These are phyloP conservation scores for Artomyces pyxidatus DNA, from an alignment of 768 basidiomycete genomes.

Conservation along the genomic window DNA sequence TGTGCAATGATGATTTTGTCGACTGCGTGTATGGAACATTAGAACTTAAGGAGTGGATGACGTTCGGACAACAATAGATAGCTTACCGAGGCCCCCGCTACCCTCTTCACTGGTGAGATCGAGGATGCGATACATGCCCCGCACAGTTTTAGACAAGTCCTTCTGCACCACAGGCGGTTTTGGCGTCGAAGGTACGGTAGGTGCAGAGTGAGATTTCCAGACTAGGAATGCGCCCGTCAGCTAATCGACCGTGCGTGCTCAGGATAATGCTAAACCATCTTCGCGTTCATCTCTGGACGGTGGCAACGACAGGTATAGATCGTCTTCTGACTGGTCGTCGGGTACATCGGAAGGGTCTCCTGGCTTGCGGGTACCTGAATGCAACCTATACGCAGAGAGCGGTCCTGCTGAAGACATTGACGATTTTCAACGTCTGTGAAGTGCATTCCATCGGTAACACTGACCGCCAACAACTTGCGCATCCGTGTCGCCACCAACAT, in stretches of 20 bases:
- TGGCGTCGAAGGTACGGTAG: not conserved
- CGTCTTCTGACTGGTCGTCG: not conserved
- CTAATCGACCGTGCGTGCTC: no score
- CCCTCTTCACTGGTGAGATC: conserved; percentile 46
- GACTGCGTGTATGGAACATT: conserved; percentile 25
- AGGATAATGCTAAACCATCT: not conserved
- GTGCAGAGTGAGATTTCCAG: not conserved
- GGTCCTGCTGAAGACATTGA: not conserved
- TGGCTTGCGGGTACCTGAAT: not conserved
- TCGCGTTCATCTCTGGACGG: not conserved
- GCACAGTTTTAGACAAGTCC: conserved; percentile 18
- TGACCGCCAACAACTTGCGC: no score
- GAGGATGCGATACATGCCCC: conserved; percentile 44
- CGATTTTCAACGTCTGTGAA: no score
- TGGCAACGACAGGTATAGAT: not conserved
- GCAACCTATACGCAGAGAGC: not conserved
- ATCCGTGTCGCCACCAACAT: no score
- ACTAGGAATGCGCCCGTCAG: not conserved
- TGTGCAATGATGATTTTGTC: conserved; percentile 59
- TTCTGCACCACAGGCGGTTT: not conserved
- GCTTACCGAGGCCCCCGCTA: conserved; percentile 43
- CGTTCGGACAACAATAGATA: not conserved
- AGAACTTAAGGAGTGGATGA: not conserved
- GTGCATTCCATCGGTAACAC: no score
- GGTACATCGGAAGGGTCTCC: not conserved